Percentiles rank a stretch among this genome's conserved stretches.
Conservation (phyloP, 805 yeast genomes). For the Yarrowia hollandica region DNA sequence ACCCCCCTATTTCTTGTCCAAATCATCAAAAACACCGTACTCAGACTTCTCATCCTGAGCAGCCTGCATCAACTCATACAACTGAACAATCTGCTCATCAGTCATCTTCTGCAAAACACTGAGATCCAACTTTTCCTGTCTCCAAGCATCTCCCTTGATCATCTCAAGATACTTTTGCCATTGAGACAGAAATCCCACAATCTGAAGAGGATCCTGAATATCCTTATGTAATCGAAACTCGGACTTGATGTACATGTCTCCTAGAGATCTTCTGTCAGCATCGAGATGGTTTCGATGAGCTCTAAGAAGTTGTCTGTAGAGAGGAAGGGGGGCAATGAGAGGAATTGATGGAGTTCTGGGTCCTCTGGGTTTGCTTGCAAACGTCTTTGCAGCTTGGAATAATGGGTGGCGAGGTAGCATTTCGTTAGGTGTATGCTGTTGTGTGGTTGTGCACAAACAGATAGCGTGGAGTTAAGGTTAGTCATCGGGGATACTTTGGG, state of each 20-base stretch:
- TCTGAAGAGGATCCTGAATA: conserved; percentile 86
- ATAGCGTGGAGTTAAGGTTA: background rate
- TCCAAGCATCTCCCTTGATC: conserved; percentile 57
- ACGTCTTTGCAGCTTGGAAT: conserved; percentile 8
- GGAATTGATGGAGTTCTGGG: conserved; percentile 16
- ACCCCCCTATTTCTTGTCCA: background rate
- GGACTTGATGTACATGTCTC: conserved; percentile 83
- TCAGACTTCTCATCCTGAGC: conserved; percentile 43
- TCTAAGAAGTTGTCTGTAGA: conserved; percentile 78
- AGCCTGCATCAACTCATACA: conserved; percentile 49
- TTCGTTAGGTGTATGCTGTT: background rate
- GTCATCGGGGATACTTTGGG: too few species aligned
- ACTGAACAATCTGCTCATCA: conserved; percentile 81
- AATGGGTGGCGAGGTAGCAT: background rate
- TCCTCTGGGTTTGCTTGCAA: conserved; percentile 5
- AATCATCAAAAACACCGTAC: conserved; percentile 36
- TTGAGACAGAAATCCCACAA: conserved; percentile 86
- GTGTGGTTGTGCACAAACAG: too few species aligned
- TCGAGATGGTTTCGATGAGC: conserved; percentile 73
- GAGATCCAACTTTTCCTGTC: conserved; percentile 59
- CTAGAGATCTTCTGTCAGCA: conserved; percentile 67
- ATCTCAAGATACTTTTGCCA: conserved; percentile 68
- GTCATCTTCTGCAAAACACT: conserved; percentile 76
- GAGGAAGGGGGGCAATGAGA: conserved; percentile 75
- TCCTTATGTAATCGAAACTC: conserved; percentile 84